Conservation (phyloP, 768 basidiomycete species). For the Russula ochroleuca region DNA sequence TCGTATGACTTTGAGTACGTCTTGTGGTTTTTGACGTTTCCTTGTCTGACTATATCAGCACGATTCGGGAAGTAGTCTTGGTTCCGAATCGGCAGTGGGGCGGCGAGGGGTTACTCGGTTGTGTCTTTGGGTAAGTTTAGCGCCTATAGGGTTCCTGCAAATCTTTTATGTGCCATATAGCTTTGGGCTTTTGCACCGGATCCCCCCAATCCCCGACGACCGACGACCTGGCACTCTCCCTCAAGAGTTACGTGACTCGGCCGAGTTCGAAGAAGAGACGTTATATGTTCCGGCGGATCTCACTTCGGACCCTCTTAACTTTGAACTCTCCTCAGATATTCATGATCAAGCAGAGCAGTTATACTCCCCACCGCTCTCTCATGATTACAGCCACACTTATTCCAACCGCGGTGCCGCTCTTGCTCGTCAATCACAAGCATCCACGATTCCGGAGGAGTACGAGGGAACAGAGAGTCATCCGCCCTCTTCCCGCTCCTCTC, state of each 20-base stretch:
- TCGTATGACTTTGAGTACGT: slow-evolving; percentile 94
- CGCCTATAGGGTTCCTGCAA: neutral
- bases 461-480: slow-evolving; percentile 18
- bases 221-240: slow-evolving; percentile 55
- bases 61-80: slow-evolving; percentile 86
- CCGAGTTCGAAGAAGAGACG: slow-evolving; percentile 57
- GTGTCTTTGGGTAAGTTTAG: slow-evolving; percentile 81
- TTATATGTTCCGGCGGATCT: slow-evolving; percentile 76
- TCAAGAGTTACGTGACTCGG: slow-evolving; percentile 47
- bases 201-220: slow-evolving; percentile 70
- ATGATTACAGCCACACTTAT: slow-evolving; percentile 27
- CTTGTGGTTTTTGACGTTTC: neutral
- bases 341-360: slow-evolving; percentile 30
- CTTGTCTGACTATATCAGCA: slow-evolving; percentile 44
- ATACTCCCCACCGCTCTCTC: slow-evolving; percentile 15
- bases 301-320: slow-evolving; percentile 41
- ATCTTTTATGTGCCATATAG: slow-evolving; percentile 37
- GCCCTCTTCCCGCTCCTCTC: slow-evolving; percentile 23
- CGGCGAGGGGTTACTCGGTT: slow-evolving; percentile 91
- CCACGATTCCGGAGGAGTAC: slow-evolving; percentile 26
- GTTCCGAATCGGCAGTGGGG: slow-evolving; percentile 98
- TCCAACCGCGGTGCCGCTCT: slow-evolving; percentile 24
- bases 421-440: slow-evolving; percentile 9
- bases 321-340: slow-evolving; percentile 30
- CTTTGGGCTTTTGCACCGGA: slow-evolving; percentile 89